Conservation (phyloP, 192 early-diverging fungal genomes). For the Coemansia sp. region DNA sequence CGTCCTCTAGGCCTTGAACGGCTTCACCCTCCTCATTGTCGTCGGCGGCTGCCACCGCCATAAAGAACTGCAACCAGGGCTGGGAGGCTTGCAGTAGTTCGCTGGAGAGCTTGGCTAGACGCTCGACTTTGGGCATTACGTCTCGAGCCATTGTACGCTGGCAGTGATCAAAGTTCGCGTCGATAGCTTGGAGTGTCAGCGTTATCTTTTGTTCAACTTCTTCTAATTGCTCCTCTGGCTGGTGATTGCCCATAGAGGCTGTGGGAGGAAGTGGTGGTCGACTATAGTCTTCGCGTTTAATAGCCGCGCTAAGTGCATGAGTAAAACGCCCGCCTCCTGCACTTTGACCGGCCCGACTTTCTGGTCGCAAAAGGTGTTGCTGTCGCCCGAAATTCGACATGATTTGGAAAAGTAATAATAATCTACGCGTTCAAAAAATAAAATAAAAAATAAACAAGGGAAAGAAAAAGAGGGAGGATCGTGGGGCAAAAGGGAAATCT, state of each 20-base stretch:
- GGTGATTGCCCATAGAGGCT: neutral
- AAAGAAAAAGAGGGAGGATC: neutral
- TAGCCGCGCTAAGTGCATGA: conserved; percentile 38
- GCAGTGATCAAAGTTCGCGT: conserved; percentile 58
- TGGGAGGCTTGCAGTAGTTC: conserved; percentile 53
- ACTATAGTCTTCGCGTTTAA: conserved; percentile 34
- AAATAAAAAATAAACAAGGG: neutral
- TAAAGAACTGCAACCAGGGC: conserved; percentile 58
- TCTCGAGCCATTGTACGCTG: conserved; percentile 55
- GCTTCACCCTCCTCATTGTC: conserved; percentile 9
- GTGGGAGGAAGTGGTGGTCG: conserved; percentile 25
- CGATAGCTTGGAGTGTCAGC: conserved; percentile 49
- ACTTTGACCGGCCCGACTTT: conserved; percentile 25
- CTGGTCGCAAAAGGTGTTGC: conserved; percentile 24
- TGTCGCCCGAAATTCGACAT: conserved; percentile 35
- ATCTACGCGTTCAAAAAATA: neutral
- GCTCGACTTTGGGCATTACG: conserved; percentile 56
- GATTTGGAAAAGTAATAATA: neutral
- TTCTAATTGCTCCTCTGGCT: conserved; percentile 48
- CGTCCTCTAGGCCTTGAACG: neutral
- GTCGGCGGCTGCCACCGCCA: conserved; percentile 50
- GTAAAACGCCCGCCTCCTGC: conserved; percentile 35
- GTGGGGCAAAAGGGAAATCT: neutral
- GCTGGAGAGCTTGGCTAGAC: conserved; percentile 41
- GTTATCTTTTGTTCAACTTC: conserved; percentile 60